phyloP scores from a whole-genome alignment of 495 filamentous ascomycete genomes.

The Neurospora intermedia region DNA sequence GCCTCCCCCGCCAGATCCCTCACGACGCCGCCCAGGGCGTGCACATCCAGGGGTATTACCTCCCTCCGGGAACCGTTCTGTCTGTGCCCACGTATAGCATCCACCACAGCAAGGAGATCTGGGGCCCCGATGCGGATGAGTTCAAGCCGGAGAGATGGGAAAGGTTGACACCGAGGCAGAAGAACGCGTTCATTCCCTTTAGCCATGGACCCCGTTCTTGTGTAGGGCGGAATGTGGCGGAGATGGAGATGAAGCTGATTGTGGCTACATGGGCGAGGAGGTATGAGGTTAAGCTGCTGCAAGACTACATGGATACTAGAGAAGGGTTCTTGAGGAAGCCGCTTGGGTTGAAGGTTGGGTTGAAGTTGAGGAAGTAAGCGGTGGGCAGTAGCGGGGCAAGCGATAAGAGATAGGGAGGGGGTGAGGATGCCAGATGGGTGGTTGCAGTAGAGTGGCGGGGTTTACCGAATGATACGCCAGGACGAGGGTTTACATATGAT shows the following conservation, averaged over 20 bases:
- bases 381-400: not conserved
- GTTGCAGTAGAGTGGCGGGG: not conserved
- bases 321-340: slow-evolving; percentile 92
- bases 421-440: not conserved
- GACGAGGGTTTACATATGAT: not conserved
- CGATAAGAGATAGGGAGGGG: not conserved
- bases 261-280: slow-evolving; percentile 62
- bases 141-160: slow-evolving; percentile 76
- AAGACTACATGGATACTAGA: slow-evolving; percentile 62
- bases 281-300: slow-evolving; percentile 64
- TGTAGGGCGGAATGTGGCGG: slow-evolving; percentile 78
- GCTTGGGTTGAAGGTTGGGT: slow-evolving; percentile 58
- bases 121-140: slow-evolving; percentile 69
- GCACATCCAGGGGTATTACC: slow-evolving; percentile 45
- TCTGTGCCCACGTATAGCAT: slow-evolving; percentile 82
- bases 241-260: slow-evolving; percentile 87
- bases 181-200: slow-evolving; percentile 77
- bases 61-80: slow-evolving; percentile 65
- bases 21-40: slow-evolving; percentile 36
- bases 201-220: slow-evolving; percentile 71
- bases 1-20: slow-evolving; percentile 75
- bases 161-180: slow-evolving; percentile 50
- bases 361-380: slow-evolving; percentile 24
- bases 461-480: not conserved
- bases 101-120: slow-evolving; percentile 72